Evolutionary conservation across 2,329 filamentous ascomycete species (phyloP).

Genomic region (Aspergillus tamarii): DNA sequence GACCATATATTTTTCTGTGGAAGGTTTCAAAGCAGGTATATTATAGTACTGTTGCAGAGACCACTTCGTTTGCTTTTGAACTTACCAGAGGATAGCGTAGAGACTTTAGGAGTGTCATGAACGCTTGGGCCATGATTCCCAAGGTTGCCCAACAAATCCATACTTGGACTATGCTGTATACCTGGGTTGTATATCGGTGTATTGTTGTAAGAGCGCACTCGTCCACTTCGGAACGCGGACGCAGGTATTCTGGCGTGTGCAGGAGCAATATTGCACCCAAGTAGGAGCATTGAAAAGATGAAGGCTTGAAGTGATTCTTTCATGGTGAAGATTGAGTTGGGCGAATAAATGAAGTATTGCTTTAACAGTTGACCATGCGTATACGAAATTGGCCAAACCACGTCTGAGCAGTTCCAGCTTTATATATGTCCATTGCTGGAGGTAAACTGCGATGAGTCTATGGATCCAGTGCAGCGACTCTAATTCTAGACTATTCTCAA

Average conservation of each 20-base stretch:
- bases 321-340: background rate
- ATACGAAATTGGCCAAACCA: background rate
- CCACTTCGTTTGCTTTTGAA: background rate
- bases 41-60: background rate
- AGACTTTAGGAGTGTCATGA: background rate
- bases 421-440: background rate
- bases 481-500: no score
- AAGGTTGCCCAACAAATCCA: background rate
- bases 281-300: background rate
- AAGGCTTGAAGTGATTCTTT: background rate
- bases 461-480: no score
- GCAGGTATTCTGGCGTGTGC: background rate
- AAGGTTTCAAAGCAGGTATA: background rate
- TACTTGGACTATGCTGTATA: background rate
- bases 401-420: background rate
- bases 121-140: background rate
- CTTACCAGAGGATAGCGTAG: background rate
- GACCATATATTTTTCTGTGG: background rate
- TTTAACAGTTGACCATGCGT: background rate
- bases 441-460: no score
- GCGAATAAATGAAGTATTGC: background rate
- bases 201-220: background rate
- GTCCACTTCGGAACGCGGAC: background rate
- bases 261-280: background rate
- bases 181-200: background rate